These are phyloP conservation scores for Lentinula guzmanii DNA, from an alignment of 768 basidiomycete genomes.

Conservation along the genomic window DNA sequence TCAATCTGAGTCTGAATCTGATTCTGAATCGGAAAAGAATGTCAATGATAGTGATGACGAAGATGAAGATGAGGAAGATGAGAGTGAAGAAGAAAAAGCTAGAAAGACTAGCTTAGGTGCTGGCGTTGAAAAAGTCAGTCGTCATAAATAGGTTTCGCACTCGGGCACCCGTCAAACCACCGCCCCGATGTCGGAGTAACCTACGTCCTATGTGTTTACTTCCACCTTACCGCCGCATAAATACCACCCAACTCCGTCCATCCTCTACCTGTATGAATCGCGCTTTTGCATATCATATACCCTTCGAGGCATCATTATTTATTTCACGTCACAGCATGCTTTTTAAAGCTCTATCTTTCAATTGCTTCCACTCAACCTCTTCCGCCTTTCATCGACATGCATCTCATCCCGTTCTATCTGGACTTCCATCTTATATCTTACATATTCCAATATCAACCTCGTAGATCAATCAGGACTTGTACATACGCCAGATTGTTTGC, in stretches of 20 bases:
- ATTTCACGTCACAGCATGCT: neutral
- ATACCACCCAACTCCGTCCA: neutral
- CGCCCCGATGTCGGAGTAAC: neutral
- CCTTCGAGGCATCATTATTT: neutral
- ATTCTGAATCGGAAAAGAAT: constrained; percentile 10
- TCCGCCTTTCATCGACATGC: no score
- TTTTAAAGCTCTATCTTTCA: neutral
- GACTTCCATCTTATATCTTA: neutral
- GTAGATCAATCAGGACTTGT: neutral
- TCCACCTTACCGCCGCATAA: neutral
- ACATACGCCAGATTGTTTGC: neutral
- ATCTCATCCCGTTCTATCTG: no score
- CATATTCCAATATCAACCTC: neutral
- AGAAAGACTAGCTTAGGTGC: constrained; percentile 27
- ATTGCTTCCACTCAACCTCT: neutral
- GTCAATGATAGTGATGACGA: constrained; percentile 6
- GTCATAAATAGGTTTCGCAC: constrained; percentile 16
- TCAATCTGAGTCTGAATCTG: neutral
- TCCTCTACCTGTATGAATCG: neutral
- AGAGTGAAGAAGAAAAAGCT: constrained; percentile 1
- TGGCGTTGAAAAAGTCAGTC: constrained; percentile 29
- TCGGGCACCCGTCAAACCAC: neutral
- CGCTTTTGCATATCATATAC: constrained; percentile 1
- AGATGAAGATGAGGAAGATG: constrained; percentile 8
- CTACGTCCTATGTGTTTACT: neutral